A percentile compares a stretch with the other conserved stretches of the same genome.
Conservation (phyloP, 2,329 filamentous ascomycete genomes). For the Dothistroma pini region DNA sequence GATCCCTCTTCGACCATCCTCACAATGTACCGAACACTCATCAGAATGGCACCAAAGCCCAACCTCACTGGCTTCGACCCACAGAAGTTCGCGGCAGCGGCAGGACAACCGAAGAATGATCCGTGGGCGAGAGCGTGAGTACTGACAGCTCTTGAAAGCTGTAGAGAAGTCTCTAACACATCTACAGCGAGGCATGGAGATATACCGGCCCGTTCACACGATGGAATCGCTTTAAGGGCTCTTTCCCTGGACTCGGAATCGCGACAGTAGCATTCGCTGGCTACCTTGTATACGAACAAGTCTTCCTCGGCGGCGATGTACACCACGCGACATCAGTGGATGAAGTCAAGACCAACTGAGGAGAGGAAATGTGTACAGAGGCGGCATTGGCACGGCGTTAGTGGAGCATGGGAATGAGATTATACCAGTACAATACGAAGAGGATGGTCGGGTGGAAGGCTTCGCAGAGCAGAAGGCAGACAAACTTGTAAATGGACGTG, state of each 20-base stretch:
- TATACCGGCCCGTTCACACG: conserved; percentile 86
- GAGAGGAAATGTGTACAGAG: not conserved
- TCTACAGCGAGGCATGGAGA: conserved; percentile 82
- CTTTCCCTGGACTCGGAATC: conserved; percentile 88
- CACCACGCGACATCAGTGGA: conserved; percentile 42
- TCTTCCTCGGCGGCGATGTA: conserved; percentile 57
- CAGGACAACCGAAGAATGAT: conserved; percentile 59
- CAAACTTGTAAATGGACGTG: too few species aligned
- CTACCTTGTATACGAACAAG: conserved; percentile 86
- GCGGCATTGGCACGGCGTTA: conserved; percentile 2
- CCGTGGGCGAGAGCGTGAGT: conserved; percentile 63
- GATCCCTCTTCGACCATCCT: too few species aligned
- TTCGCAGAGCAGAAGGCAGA: not conserved
- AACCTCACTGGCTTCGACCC: conserved; percentile 94
- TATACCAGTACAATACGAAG: conserved; percentile 1
- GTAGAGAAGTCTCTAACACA: conserved; percentile 5
- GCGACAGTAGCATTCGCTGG: conserved; percentile 84
- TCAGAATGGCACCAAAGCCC: conserved; percentile 50
- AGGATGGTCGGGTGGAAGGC: not conserved
- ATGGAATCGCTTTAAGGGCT: conserved; percentile 80
- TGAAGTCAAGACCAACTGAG: not conserved
- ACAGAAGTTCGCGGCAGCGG: conserved; percentile 69
- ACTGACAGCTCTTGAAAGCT: not conserved
- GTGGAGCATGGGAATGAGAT: not conserved
- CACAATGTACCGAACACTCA: conserved; percentile 19